Percentiles rank a stretch among this genome's conserved stretches.
These are phyloP conservation scores for Fusarium hostae DNA, from an alignment of 2,329 filamentous ascomycete species.

Conservation along the genomic window DNA sequence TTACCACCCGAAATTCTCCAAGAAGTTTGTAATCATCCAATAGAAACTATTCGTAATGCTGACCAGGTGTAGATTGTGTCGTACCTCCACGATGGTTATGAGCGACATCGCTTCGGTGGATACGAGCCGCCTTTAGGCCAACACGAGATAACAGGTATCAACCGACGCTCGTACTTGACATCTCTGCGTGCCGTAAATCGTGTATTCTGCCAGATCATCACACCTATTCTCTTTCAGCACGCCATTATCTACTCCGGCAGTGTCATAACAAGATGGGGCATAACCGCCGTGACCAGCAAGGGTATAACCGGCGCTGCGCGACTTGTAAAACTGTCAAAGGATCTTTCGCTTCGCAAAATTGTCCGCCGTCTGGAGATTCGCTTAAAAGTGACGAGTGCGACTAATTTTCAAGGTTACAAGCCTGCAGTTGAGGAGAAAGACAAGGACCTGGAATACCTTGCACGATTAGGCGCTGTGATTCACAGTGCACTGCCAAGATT, in stretches of 20 bases:
- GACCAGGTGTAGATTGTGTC: background rate
- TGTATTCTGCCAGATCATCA: background rate
- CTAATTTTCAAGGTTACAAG: background rate
- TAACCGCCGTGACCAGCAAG: background rate
- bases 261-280: background rate
- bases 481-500: background rate
- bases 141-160: background rate
- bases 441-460: background rate
- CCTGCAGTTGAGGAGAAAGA: background rate
- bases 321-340: background rate
- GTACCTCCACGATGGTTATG: background rate
- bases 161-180: background rate
- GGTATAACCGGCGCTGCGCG: background rate
- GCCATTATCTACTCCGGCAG: background rate
- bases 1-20: background rate
- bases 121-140: background rate
- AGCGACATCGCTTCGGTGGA: background rate
- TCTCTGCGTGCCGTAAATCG: background rate
- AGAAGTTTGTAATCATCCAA: background rate
- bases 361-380: background rate
- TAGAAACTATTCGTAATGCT: rapidly evolving
- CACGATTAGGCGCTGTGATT: background rate
- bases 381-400: background rate
- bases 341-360: background rate
- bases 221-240: background rate